phyloP scores from a whole-genome alignment of 1,139 yeast genomes.

The Geotrichum bryndzae region DNA sequence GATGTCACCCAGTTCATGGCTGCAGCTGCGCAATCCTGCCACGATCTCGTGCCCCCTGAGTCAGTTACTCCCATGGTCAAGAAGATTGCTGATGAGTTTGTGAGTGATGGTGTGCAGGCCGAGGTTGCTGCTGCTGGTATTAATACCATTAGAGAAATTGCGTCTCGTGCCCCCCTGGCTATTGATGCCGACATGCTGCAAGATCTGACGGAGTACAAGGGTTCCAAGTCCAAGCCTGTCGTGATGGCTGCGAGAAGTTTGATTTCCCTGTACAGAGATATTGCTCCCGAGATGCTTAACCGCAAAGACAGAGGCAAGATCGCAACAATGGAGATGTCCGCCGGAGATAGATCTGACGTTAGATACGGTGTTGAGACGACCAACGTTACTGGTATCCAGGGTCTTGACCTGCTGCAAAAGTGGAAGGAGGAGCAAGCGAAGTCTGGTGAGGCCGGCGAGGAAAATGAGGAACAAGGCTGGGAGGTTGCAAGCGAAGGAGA shows the following conservation, averaged over 20 bases:
- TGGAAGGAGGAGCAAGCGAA: conserved; percentile 70
- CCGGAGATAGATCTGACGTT: conserved; percentile 34
- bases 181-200: conserved; percentile 81
- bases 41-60: conserved; percentile 96
- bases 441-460: conserved; percentile 39
- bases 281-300: conserved; percentile 91
- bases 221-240: conserved; percentile 89
- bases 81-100: conserved; percentile 94
- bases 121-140: conserved; percentile 98
- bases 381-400: conserved; percentile 57
- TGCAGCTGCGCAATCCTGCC: conserved; percentile 93
- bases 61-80: conserved; percentile 70
- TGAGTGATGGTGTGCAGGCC: conserved; percentile 95
- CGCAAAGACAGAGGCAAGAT: conserved; percentile 88
- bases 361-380: conserved; percentile 55
- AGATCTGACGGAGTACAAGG: conserved; percentile 83
- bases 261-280: conserved; percentile 78
- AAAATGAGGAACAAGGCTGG: conserved; percentile 43
- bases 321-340: conserved; percentile 75
- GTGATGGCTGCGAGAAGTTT: conserved; percentile 92
- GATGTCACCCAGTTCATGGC: conserved; percentile 96
- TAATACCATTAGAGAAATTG: conserved; percentile 87
- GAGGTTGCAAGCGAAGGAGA: conserved; percentile 46
- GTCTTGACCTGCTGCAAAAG: conserved; percentile 79
- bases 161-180: conserved; percentile 89